phyloP scores from a whole-genome alignment of 331 rosid genomes.

The Acacia pycnantha region DNA sequence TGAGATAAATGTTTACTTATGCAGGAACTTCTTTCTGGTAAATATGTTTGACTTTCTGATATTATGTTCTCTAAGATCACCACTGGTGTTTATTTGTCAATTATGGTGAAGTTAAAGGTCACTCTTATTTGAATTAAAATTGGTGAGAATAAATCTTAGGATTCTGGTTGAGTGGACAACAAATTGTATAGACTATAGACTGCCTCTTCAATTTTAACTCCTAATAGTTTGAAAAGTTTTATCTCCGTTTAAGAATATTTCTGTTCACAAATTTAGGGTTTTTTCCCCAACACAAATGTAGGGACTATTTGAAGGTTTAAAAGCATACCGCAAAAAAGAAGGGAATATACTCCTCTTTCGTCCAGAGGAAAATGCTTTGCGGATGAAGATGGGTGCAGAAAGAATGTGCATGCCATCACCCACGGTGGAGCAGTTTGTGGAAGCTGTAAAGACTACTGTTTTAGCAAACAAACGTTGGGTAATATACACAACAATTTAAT shows the following conservation, averaged over 20 bases:
- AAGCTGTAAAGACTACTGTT: constrained; percentile 89
- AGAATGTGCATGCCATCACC: constrained; percentile 99
- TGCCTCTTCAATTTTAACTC: not conserved
- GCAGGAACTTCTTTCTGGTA: not conserved
- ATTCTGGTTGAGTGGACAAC: not conserved
- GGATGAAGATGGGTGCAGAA: constrained; percentile 88
- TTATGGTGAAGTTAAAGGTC: not conserved
- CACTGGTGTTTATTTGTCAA: not conserved
- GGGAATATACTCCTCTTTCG: constrained; percentile 84
- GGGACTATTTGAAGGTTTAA: constrained; percentile 98
- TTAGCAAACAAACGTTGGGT: constrained; percentile 96
- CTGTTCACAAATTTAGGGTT: not conserved
- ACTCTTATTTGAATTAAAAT: not conserved
- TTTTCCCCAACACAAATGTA: constrained; percentile 18
- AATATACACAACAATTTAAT: not conserved
- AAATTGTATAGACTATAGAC: not conserved
- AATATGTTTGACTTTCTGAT: not conserved
- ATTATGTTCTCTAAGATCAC: not conserved
- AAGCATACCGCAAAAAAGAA: constrained; percentile 81
- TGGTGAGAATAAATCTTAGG: not conserved
- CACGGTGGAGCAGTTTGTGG: constrained; percentile 78
- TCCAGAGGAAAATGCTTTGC: constrained; percentile 82
- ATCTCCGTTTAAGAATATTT: not conserved
- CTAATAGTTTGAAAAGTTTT: not conserved
- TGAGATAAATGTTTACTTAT: not conserved